Conservation (phyloP, 106 monocot species). For the Hemerocallis citrina region DNA sequence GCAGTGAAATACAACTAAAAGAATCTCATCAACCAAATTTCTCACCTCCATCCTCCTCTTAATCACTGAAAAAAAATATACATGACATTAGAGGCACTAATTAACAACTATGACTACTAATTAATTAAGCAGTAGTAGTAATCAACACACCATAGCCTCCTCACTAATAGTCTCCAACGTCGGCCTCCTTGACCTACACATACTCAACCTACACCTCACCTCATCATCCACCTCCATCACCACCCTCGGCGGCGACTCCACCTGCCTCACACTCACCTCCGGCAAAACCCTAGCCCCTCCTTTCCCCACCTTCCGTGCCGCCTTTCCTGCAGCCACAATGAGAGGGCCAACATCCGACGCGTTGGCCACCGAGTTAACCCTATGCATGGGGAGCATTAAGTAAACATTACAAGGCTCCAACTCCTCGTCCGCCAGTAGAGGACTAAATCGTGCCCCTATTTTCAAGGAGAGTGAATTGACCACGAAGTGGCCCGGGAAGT, state of each 20-base stretch:
- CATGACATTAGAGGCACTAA: too few species aligned
- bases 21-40: too few species aligned
- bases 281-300: constrained; percentile 11
- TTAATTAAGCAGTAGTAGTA: too few species aligned
- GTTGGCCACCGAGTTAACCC: constrained; percentile 31
- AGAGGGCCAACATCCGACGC: constrained; percentile 31
- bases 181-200: too few species aligned
- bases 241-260: not conserved
- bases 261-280: not conserved
- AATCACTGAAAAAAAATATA: too few species aligned
- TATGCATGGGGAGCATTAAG: constrained; percentile 50
- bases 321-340: constrained; percentile 18
- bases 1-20: too few species aligned
- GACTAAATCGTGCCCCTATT: constrained; percentile 27
- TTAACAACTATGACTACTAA: too few species aligned
- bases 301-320: constrained; percentile 5
- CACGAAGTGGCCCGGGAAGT: constrained; percentile 55
- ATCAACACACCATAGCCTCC: too few species aligned
- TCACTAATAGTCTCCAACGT: too few species aligned
- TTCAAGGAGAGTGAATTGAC: constrained; percentile 26
- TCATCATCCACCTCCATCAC: not conserved
- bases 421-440: constrained; percentile 71
- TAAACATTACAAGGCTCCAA: constrained; percentile 43
- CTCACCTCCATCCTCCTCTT: too few species aligned
- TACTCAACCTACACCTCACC: not conserved